Percentiles rank a stretch among this genome's conserved stretches.
Conservation (phyloP, 495 filamentous ascomycete species). For the Podospora tetraspora region DNA sequence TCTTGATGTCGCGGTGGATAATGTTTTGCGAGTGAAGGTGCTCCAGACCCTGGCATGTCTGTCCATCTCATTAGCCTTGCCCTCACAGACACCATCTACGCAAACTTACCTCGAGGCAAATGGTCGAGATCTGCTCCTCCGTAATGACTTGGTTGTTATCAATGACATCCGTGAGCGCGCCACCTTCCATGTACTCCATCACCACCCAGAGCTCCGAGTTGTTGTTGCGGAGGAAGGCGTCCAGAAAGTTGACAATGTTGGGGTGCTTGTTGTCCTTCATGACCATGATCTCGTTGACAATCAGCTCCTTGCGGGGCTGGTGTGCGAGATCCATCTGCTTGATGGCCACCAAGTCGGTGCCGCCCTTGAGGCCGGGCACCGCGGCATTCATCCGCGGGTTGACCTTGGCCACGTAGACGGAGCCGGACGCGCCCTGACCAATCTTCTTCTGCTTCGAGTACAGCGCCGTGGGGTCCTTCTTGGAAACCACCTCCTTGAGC, state of each 20-base stretch:
- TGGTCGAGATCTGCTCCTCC: conserved; percentile 95
- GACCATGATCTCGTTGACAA: conserved; percentile 98
- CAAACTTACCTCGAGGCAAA: conserved; percentile 79
- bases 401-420: conserved; percentile 94
- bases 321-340: conserved; percentile 99
- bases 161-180: conserved; percentile 95
- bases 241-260: conserved; percentile 98
- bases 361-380: conserved; percentile 59
- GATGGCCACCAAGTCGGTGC: conserved; percentile 82
- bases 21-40: conserved; percentile 94
- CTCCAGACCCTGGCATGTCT: conserved; percentile 94
- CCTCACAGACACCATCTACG: not conserved
- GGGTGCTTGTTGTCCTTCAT: conserved; percentile 98
- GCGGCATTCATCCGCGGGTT: conserved; percentile 55
- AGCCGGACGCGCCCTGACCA: conserved; percentile 94
- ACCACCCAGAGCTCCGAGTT: conserved; percentile 96
- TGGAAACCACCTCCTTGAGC: conserved; percentile 85
- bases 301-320: conserved; percentile 95
- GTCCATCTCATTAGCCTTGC: conserved; percentile 32
- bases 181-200: conserved; percentile 99
- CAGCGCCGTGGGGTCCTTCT: conserved; percentile 81
- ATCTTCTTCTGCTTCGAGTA: conserved; percentile 99
- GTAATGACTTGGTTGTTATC: conserved; percentile 89
- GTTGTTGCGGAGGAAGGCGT: conserved; percentile 91
- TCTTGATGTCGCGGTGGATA: conserved; percentile 99